Base-by-base conservation (phyloP, 352 stramenopile species). In the Pythium angustatum region DNA sequence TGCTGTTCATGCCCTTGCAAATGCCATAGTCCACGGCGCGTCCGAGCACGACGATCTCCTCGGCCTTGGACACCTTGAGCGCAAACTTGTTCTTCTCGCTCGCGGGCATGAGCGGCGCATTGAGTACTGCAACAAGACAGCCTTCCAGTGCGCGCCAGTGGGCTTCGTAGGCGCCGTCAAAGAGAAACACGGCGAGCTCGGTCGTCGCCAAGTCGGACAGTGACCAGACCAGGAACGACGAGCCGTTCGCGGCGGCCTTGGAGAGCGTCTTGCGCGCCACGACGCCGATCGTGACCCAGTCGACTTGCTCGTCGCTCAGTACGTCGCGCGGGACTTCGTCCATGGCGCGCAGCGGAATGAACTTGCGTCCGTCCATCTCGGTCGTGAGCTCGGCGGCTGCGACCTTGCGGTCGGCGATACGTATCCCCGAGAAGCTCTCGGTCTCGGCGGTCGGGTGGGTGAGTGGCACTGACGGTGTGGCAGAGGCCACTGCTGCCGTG, bases 221-320 rank as follows among this genome's bases (percentile, higher is more conserved):
- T 15, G 73, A 81, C 86, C 86, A 94, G 15, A 92, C 86, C 72
- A 93, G 86, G 61, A 91, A 94, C 21, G 82, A 81, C 14, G 73
- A 83, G 34, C 83, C 83, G 61, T 83, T 90, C 19, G 79, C 62
- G 12, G 79, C 56, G 36, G 83, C 75, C 51, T 91, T 90, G 33
- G 84, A 89, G 43, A 88, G 58, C 15, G 81, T 90, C 64, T 92
- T 94, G 41, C 83, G 71, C 28, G 75, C 75, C 30, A 93, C 58
- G 19, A 92, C 86, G 27, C 83, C 86, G 58, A 94, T 91, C 36
- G 82, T 92, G 43, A 92, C 83, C 86, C 86, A 94, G 56, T 94
- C 86, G 8, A 94, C 83, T 24, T 75, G 52, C 48, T 81, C 68
- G 62, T 88, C 77, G 10, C 73, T 82, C 51, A 94, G 79, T 0